Base-by-base conservation (phyloP, 2,329 filamentous ascomycete genomes). In the Aschersonia sp. region DNA sequence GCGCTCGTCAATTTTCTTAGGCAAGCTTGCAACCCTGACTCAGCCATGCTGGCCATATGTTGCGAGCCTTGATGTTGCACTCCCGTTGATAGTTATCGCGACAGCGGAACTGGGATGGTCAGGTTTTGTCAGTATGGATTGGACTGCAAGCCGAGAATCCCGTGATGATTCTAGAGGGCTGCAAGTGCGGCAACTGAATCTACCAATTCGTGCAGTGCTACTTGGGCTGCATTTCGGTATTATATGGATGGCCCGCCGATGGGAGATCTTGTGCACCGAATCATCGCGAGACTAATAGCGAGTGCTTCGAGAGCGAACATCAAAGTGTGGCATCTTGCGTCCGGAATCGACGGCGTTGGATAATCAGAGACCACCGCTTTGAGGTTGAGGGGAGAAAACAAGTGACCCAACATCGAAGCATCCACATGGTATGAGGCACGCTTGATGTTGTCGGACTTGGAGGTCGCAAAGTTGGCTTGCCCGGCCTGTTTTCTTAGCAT, bases 31-130 rank as follows among this genome's bases (percentile, higher is more conserved):
- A 10, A 77, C 78, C 0, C 64, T 92, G 8, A 71, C 75, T 3
- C 71, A 74, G 44, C 76, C 82, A 1, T 95, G 88, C 61, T 79
- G 78, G 59, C 87, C 87, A 0, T 80, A 81, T 49, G 78, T 79
- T 42, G 71, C 77, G n/a, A 81, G 74, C 43, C 68, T 77, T 6
- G 75, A 75, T 61, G 64, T 88, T 5, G 70, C 79, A 5, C 80
- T 83, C 53, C 79, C 83, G 4, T 66, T 94, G 2, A 65, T 94
- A 5, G 63, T 74, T 4, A 61, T 90, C 6, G 87, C 86, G 7
- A 77, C 75, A 1, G 55, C 87, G 10, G 86, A 89, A 48, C 60
- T 81, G n/a, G 70, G 66, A 29, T 54, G 72, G 35, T 62, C 69
- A 4, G 45, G 12, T n/a, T 47, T 47, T 41, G 42, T 44, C 50